Evolutionary conservation across 1,284 basidiomycete species (phyloP).

Genomic region (Fomitopsis palustris): DNA sequence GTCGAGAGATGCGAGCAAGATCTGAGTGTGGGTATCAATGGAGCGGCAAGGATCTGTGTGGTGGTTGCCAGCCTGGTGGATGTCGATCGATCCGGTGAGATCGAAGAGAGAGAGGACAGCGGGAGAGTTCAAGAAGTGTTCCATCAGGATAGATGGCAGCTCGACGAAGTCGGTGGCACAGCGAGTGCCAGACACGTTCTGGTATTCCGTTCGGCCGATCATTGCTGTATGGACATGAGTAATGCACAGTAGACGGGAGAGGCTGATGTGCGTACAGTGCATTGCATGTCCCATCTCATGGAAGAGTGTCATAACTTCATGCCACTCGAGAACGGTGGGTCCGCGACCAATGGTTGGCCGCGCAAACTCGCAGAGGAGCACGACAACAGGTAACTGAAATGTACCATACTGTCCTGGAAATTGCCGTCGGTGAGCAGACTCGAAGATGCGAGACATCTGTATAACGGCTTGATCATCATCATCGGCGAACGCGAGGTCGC

Average conservation of each 20-base stretch:
- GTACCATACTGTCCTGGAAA: conserved; percentile 61
- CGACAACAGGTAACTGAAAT: conserved; percentile 90
- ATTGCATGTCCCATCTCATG: conserved; percentile 99
- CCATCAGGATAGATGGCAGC: conserved; percentile 97
- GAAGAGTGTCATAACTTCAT: conserved; percentile 92
- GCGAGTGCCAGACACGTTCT: conserved; percentile 97
- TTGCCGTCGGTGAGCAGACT: conserved; percentile 51
- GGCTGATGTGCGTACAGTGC: conserved; percentile 77
- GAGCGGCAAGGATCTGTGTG: conserved; percentile 70
- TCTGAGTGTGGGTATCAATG: conserved; percentile 89
- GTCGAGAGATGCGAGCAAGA: conserved; percentile 87
- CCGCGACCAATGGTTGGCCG: conserved; percentile 59
- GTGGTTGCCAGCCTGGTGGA: conserved; percentile 48
- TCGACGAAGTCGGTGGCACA: conserved; percentile 99
- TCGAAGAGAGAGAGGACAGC: conserved; percentile 80
- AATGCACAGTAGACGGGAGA: conserved; percentile 8
- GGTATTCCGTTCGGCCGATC: conserved; percentile 96
- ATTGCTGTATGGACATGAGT: conserved; percentile 61
- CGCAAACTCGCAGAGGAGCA: conserved; percentile 87
- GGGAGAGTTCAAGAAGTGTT: conserved; percentile 89
- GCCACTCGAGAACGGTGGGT: conserved; percentile 83
- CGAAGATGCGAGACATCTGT: conserved; percentile 55
- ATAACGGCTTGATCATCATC: conserved; percentile 30
- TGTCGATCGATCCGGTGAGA: conserved; percentile 38
- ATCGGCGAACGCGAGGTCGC: conserved; percentile 54